phyloP scores from a whole-genome alignment of 1,284 basidiomycete species.

The Papiliotrema flavescens region DNA sequence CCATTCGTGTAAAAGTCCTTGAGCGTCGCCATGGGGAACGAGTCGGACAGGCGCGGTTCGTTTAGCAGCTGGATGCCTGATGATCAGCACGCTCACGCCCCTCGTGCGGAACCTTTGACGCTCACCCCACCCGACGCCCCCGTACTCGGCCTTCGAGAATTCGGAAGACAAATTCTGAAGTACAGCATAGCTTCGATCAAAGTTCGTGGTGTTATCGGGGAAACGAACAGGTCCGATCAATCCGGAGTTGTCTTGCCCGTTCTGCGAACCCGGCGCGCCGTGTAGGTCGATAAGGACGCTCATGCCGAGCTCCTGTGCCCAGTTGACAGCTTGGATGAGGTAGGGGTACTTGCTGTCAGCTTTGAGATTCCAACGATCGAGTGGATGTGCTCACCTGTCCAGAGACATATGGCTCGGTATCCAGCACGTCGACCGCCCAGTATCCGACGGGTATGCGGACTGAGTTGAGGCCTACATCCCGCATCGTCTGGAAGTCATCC shows the following conservation, averaged over 20 bases:
- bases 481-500: slow-evolving; percentile 30
- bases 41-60: slow-evolving; percentile 28
- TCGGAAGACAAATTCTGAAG: slow-evolving; percentile 51
- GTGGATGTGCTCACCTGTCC: slow-evolving; percentile 17
- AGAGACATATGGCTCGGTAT: slow-evolving; percentile 31
- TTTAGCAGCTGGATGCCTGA: slow-evolving; percentile 55
- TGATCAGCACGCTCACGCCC: neutral
- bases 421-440: slow-evolving; percentile 28
- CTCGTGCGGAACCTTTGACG: neutral
- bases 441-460: slow-evolving; percentile 37
- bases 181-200: slow-evolving; percentile 30
- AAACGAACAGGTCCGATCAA: slow-evolving; percentile 24
- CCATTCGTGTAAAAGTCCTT: slow-evolving; percentile 25
- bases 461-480: slow-evolving; percentile 26
- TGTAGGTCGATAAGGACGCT: slow-evolving; percentile 50
- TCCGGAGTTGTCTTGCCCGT: slow-evolving; percentile 50
- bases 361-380: neutral
- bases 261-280: slow-evolving; percentile 62
- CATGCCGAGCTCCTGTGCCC: slow-evolving; percentile 24
- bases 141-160: slow-evolving; percentile 34
- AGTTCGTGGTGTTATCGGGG: slow-evolving; percentile 25
- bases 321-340: slow-evolving; percentile 25
- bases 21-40: slow-evolving; percentile 26
- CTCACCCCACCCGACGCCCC: slow-evolving; percentile 26
- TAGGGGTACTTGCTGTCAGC: slow-evolving; percentile 16